Evolutionary conservation across 179 eudicot species (phyloP).

Genomic region (Pouteria campechiana): DNA sequence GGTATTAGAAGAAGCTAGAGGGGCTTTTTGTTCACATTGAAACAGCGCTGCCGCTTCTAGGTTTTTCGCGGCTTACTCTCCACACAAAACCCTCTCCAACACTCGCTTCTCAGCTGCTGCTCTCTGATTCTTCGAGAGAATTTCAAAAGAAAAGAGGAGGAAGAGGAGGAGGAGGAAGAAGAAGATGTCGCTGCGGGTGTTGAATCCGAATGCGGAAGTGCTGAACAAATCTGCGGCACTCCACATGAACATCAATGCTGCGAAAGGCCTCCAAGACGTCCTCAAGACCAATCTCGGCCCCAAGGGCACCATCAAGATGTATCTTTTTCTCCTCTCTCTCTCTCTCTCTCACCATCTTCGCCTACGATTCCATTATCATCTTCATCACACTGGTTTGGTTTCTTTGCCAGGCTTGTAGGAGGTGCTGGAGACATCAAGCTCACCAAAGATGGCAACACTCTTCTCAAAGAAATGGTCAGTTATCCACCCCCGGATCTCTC

Average conservation of each 20-base stretch:
- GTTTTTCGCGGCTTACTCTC: too few relatives aligned
- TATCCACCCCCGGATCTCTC: not conserved
- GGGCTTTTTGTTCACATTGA: too few relatives aligned
- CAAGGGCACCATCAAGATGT: conserved; percentile 95
- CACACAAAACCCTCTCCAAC: too few relatives aligned
- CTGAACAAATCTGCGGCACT: conserved; percentile 95
- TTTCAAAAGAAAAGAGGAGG: too few relatives aligned
- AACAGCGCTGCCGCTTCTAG: too few relatives aligned
- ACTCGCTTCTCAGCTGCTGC: too few relatives aligned
- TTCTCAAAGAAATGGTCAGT: conserved; percentile 82
- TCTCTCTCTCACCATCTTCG: not conserved
- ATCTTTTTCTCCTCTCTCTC: not conserved
- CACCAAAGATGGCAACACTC: conserved; percentile 89
- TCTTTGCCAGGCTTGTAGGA: conserved; percentile 68
- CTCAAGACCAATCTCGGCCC: conserved; percentile 94
- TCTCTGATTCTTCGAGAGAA: too few relatives aligned
- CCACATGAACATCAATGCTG: conserved; percentile 91
- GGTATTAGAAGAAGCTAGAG: too few relatives aligned
- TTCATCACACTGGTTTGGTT: not conserved
- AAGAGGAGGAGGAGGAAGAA: too few relatives aligned
- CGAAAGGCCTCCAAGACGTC: conserved; percentile 87
- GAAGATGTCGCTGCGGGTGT: conserved; percentile 59
- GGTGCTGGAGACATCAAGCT: conserved; percentile 94
- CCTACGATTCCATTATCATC: not conserved
- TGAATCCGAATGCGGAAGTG: conserved; percentile 93